Conservation (phyloP, 2,329 filamentous ascomycete species). For the Monascus ruber region DNA sequence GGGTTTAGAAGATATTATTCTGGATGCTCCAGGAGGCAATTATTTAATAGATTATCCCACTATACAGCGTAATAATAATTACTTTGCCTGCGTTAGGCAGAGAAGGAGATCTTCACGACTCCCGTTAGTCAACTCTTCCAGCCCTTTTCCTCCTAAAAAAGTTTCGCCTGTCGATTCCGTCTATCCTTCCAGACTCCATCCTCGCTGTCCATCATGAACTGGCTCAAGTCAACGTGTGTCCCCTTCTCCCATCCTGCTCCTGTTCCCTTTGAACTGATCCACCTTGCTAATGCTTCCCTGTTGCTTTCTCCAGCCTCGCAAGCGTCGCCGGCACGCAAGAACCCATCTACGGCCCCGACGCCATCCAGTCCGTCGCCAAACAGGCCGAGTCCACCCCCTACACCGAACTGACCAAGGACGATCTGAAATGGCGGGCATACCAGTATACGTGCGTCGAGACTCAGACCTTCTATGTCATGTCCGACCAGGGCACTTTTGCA, state of each 20-base stretch:
- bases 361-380: conserved; percentile 73
- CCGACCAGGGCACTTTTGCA: conserved; percentile 63
- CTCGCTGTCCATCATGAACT: conserved; percentile 62
- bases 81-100: too few species aligned
- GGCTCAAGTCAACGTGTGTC: conserved; percentile 81
- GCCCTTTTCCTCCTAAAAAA: too few species aligned
- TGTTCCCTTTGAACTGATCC: conserved; percentile 39
- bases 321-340: conserved; percentile 91
- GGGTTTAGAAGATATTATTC: too few species aligned
- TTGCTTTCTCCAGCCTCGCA: conserved; percentile 37
- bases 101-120: too few species aligned
- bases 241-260: conserved; percentile 2
- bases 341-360: conserved; percentile 83
- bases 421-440: conserved; percentile 72
- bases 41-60: too few species aligned
- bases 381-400: conserved; percentile 69
- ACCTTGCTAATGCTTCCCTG: conserved; percentile 19
- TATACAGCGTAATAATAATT: too few species aligned
- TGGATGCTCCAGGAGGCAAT: too few species aligned
- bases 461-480: conserved; percentile 82
- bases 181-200: too few species aligned
- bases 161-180: too few species aligned
- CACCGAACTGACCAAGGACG: conserved; percentile 64
- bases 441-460: conserved; percentile 87
- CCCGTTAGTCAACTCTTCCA: too few species aligned